Percentiles rank a stretch among this genome's conserved stretches.
Conservation (phyloP, 2,329 filamentous ascomycete species). For the Hirsutella rhossiliensis region DNA sequence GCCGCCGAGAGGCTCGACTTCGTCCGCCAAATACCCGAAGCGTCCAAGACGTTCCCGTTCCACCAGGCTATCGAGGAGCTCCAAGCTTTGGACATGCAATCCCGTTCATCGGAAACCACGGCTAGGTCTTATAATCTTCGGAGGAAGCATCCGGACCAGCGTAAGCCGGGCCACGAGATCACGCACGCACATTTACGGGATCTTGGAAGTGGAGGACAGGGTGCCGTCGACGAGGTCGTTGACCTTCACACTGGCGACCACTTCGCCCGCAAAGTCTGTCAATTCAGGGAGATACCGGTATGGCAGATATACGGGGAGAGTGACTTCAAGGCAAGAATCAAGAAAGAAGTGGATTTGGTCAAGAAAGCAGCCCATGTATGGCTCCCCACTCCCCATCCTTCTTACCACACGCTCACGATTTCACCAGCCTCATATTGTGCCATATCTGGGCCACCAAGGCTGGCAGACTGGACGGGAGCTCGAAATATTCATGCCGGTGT, state of each 20-base stretch:
- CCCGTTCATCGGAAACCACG: not conserved
- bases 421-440: not conserved
- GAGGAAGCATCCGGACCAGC: not conserved
- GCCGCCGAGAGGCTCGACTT: not conserved
- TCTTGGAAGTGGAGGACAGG: not conserved
- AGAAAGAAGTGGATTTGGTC: not conserved
- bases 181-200: not conserved
- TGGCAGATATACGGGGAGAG: not conserved
- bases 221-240: not conserved
- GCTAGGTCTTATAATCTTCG: not conserved
- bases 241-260: not conserved
- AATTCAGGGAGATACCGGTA: not conserved
- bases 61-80: not conserved
- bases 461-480: not conserved
- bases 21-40: not conserved
- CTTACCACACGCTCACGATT: not conserved
- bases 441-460: not conserved
- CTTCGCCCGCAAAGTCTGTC: not conserved
- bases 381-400: not conserved
- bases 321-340: not conserved
- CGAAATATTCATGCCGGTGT: not conserved
- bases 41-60: not conserved
- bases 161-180: not conserved
- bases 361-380: not conserved
- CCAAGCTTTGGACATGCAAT: not conserved